These are phyloP conservation scores for Xanthoparmelia taractica DNA, from an alignment of 495 filamentous ascomycete species.

Conservation along the genomic window DNA sequence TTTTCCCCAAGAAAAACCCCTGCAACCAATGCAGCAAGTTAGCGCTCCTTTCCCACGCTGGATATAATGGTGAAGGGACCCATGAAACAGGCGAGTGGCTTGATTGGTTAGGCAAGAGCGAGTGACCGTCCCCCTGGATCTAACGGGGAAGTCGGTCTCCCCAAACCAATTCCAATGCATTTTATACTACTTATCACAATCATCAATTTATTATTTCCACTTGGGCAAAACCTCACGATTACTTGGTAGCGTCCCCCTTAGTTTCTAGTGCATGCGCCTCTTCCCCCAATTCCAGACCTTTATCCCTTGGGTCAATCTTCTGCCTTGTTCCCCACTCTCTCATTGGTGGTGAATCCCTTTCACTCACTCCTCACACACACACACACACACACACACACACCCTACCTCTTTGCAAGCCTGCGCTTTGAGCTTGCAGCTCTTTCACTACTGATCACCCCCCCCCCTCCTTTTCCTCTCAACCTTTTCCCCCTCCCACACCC, in stretches of 20 bases:
- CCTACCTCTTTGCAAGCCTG: too few species aligned
- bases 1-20: not conserved
- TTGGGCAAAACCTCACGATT: too few species aligned
- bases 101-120: not conserved
- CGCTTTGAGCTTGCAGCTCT: not conserved
- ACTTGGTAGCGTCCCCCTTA: not conserved
- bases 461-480: not conserved
- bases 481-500: not conserved
- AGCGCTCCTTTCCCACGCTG: not conserved
- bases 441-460: not conserved
- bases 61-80: too few species aligned
- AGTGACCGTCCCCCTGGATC: not conserved
- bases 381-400: too few species aligned
- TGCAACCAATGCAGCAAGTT: not conserved
- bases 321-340: not conserved
- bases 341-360: too few species aligned
- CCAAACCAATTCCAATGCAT: too few species aligned
- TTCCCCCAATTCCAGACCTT: not conserved
- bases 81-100: not conserved
- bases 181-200: too few species aligned
- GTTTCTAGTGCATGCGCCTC: not conserved
- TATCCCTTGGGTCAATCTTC: not conserved
- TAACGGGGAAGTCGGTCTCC: not conserved
- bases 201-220: too few species aligned
- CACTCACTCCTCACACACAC: too few species aligned